Evolutionary conservation across 2,329 filamentous ascomycete species (phyloP), one percentile per base, ranked within the genome.

Genomic region (Aspergillus tamarii): DNA sequence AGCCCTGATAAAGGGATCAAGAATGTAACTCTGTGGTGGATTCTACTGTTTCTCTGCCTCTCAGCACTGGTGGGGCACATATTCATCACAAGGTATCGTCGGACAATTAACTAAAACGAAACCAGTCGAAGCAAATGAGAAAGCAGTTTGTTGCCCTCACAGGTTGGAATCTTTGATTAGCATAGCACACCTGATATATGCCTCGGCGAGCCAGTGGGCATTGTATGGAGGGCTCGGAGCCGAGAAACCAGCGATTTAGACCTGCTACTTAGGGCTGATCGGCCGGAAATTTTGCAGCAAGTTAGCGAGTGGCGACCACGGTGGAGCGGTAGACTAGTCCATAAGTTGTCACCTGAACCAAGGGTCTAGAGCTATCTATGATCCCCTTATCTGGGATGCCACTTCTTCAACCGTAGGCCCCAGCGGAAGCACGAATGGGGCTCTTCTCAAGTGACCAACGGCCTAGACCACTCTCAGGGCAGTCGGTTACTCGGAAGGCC

Each of bases 321-420:
- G 64, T 23, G 30, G 46, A 41, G 12, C 4, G 21, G 28, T 60
- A 53, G 62, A 50, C 62, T 63, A 57, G 57, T 63, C 64, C 59
- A 57, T 41, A n/a, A 63, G 41, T 21, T 30, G 39, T 34, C 34
- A 55, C 30, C 39, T 16, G 34, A 52, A 48, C 36, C 41, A 45
- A 43, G 43, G 34, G 30, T 53, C 54, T 19, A 48, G 46, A 32
- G n/a, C 53, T 39, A 53, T 64, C 62, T 53, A 66, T 66, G 62
- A 64, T 62, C 62, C 57, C 45, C 62, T 61, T 64, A 66, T 45
- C 54, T 36, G 11, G 59, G 52, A 57, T 53, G 59, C 52, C 58
- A 52, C 55, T 41, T 21, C 16, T 21, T 58, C 28, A 52, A 30
- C 52, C 52, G n/a, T 12, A 36, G 30, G n/a, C 30, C 19, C 43